Base-by-base conservation (phyloP, 495 filamentous ascomycete genomes). In the Parachaetomium inaequale region DNA sequence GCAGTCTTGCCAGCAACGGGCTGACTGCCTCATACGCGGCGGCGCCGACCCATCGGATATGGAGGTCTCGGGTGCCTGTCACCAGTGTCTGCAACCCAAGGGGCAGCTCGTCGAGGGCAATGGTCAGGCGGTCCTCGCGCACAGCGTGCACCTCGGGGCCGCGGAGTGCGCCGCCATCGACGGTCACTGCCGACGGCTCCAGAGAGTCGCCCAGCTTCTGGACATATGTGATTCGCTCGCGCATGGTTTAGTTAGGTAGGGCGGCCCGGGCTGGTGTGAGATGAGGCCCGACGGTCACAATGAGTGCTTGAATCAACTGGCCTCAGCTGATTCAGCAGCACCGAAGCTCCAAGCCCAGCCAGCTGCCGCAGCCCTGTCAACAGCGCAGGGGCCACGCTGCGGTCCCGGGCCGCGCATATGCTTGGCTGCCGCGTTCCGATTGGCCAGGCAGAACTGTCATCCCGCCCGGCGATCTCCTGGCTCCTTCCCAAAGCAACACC, bases 141-240 rank as follows among this genome's bases (percentile, higher is more conserved):
- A 85, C 87, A 49, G 89, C 89, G 46, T 83, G 76, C 36, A 84
- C 72, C 29, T 87, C 75, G 0, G 77, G 78, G 15, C 87, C 77
- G 5, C 75, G 76, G 29, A 94, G 71, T 19, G 75, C 73, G 25
- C 75, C 70, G 19, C 72, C 67, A 6, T 72, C 72, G 23, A 93
- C 68, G 0, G 78, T 70, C 55, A 90, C 74, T 50, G 84, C 80
- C 17, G 85, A 73, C 0, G 86, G 84, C 21, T 86, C 81, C 21
- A 92, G 81, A 2, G 80, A 79, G 46, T 87, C 77, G 23, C 85
- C 79, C 31, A 82, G 70, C 43, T 78, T 79, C 50, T 91, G 87
- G 57, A 96, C 69, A 71, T 86, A 96, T 21, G 93, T 96, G 54
- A 91, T 87, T 73, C 93, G 83, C 76, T 91, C 87, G 66, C 88